A percentile compares a stretch with the other conserved stretches of the same genome.
Conservation (phyloP, 129 eudicot genomes). For the Saussurea involucrata region DNA sequence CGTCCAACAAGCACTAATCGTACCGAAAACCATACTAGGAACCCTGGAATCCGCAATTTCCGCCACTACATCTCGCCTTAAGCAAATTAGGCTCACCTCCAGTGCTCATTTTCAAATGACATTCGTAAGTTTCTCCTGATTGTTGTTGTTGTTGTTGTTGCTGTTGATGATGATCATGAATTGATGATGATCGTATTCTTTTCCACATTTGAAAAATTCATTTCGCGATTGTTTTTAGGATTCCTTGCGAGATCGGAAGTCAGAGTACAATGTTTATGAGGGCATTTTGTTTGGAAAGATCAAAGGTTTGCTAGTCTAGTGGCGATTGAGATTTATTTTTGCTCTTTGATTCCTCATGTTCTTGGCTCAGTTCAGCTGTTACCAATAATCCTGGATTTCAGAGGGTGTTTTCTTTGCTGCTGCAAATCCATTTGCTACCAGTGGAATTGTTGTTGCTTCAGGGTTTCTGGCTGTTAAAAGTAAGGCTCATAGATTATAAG, state of each 20-base stretch:
- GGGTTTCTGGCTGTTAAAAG: constrained; percentile 51
- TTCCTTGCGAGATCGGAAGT: constrained; percentile 49
- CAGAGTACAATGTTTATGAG: constrained; percentile 49
- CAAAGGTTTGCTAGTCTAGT: constrained; percentile 44
- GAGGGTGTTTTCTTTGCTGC: constrained; percentile 55
- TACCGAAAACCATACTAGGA: constrained; percentile 33
- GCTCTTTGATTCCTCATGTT: not conserved
- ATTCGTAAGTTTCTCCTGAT: constrained; percentile 33
- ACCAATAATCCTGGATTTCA: constrained; percentile 22
- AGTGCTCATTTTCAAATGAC: constrained; percentile 55
- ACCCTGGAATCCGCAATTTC: constrained; percentile 37
- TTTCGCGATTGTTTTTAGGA: constrained; percentile 39
- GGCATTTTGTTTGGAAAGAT: constrained; percentile 45
- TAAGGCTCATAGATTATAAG: constrained; percentile 18
- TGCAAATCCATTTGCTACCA: constrained; percentile 46
- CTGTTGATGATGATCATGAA: not conserved
- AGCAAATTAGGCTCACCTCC: constrained; percentile 50
- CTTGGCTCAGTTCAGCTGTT: not conserved
- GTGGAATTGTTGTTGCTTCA: constrained; percentile 48
- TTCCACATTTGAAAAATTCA: not conserved
- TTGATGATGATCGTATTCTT: not conserved
- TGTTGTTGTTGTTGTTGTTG: not conserved
- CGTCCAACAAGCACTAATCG: constrained; percentile 42
- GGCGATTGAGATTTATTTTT: not conserved
- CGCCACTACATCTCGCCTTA: constrained; percentile 40